These are phyloP conservation scores for Chrysoporthe deuterocubensis DNA, from an alignment of 2,329 filamentous ascomycete genomes.

Conservation along the genomic window DNA sequence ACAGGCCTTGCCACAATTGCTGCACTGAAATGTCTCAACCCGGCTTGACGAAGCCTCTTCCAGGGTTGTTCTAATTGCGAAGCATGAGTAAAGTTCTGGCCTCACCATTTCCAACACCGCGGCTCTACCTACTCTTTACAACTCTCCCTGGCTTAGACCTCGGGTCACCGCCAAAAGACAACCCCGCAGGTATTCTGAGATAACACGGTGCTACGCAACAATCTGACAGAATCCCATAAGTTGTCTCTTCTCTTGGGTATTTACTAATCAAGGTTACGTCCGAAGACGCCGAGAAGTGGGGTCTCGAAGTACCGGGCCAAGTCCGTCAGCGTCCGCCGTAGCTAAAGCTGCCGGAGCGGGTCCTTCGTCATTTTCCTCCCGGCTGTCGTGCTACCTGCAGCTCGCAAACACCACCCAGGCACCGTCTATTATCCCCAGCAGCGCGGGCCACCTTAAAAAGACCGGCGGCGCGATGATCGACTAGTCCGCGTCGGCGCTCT, in stretches of 20 bases:
- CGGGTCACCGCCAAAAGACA: too few species aligned
- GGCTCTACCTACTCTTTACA: too few species aligned
- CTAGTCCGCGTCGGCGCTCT: constrained; percentile 1
- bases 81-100: too few species aligned
- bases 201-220: neutral
- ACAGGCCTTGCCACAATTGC: neutral
- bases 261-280: neutral
- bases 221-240: neutral
- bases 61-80: neutral
- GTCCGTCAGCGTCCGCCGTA: neutral
- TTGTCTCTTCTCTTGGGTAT: neutral
- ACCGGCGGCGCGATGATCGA: constrained; percentile 7
- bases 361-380: constrained; percentile 26
- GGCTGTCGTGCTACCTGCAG: constrained; percentile 29
- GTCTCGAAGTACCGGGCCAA: neutral
- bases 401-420: neutral
- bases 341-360: constrained; percentile 5
- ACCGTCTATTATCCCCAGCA: neutral
- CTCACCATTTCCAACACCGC: too few species aligned
- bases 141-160: too few species aligned
- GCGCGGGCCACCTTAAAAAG: neutral
- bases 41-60: too few species aligned
- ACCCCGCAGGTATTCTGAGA: neutral
- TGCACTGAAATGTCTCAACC: neutral
- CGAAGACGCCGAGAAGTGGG: constrained; percentile 1